A percentile compares a stretch with the other conserved stretches of the same genome.
These are phyloP conservation scores for Cardamine chenopodiifolia DNA, from an alignment of 345 rosid species.

Conservation along the genomic window DNA sequence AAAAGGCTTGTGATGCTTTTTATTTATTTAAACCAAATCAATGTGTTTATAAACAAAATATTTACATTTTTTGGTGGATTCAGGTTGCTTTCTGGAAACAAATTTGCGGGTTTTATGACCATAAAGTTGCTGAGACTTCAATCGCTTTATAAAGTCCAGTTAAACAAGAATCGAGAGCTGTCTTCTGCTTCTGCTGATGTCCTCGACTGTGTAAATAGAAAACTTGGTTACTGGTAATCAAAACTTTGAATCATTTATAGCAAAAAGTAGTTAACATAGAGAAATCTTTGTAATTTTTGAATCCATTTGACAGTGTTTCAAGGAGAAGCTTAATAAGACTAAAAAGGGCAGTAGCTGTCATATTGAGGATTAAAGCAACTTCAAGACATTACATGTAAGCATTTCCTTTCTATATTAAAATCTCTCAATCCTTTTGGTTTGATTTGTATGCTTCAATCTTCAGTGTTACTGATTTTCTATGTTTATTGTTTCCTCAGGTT, in stretches of 20 bases:
- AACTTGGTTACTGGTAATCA: constrained; percentile 65
- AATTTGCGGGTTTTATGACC: constrained; percentile 58
- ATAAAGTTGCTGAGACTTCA: constrained; percentile 56
- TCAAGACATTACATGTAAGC: constrained; percentile 44
- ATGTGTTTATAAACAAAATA: constrained; percentile 2
- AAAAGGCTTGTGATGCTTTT: neutral
- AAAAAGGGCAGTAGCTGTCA: constrained; percentile 44
- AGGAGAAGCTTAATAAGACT: constrained; percentile 49
- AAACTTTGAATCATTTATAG: neutral
- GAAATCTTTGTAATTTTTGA: neutral
- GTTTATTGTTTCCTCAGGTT: constrained; percentile 29
- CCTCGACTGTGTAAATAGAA: constrained; percentile 52
- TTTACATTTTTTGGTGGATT: neutral
- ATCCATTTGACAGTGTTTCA: constrained; percentile 53
- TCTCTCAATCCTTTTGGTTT: constrained; percentile 4
- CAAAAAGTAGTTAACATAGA: neutral
- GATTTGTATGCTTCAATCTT: neutral
- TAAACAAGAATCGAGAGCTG: constrained; percentile 48
- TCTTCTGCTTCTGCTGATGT: constrained; percentile 32
- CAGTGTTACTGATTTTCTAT: constrained; percentile 15
- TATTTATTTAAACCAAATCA: neutral
- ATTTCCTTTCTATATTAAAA: constrained; percentile 29
- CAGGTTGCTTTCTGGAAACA: constrained; percentile 80
- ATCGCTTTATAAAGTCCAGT: constrained; percentile 59
- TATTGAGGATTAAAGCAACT: constrained; percentile 47